phyloP scores from a whole-genome alignment of 495 filamentous ascomycete genomes.

The Hypoxylon fragiforme region DNA sequence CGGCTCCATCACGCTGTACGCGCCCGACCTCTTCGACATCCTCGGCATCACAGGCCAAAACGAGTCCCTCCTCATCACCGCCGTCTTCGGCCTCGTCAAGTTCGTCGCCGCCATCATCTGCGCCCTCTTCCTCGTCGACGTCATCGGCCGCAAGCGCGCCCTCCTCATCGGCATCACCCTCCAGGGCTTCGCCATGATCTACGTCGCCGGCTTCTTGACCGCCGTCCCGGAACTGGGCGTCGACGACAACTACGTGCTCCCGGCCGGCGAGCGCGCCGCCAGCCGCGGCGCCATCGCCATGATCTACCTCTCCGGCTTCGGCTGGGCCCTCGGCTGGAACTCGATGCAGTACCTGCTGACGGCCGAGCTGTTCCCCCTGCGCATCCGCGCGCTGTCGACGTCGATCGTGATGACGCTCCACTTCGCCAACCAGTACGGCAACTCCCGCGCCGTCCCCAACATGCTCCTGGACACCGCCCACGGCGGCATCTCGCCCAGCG shows the following conservation, averaged over 20 bases:
- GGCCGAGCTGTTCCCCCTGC: conserved; percentile 72
- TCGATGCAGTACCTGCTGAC: conserved; percentile 76
- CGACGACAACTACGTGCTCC: conserved; percentile 32
- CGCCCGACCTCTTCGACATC: conserved; percentile 65
- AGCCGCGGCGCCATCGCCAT: conserved; percentile 63
- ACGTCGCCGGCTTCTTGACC: conserved; percentile 68
- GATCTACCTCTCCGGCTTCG: conserved; percentile 67
- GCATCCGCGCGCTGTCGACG: conserved; percentile 55
- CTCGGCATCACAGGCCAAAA: conserved; percentile 64
- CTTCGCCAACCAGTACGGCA: conserved; percentile 75
- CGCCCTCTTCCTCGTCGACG: conserved; percentile 72
- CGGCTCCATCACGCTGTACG: conserved; percentile 67
- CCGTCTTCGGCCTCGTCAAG: conserved; percentile 72
- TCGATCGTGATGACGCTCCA: conserved; percentile 62
- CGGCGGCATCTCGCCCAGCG: conserved; percentile 54
- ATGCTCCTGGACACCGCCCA: conserved; percentile 54
- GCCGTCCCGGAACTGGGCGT: conserved; percentile 53
- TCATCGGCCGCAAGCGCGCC: conserved; percentile 72
- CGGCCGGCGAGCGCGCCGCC: conserved; percentile 37
- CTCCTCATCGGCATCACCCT: conserved; percentile 65
- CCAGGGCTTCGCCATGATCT: conserved; percentile 67
- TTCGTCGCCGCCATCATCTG: conserved; percentile 64
- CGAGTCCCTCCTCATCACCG: conserved; percentile 67
- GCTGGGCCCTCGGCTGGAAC: conserved; percentile 78
- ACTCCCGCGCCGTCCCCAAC: conserved; percentile 59